Percentiles rank a stretch among this genome's conserved stretches.
phyloP scores from a whole-genome alignment of 129 eudicot species.

The Mikania micrantha region DNA sequence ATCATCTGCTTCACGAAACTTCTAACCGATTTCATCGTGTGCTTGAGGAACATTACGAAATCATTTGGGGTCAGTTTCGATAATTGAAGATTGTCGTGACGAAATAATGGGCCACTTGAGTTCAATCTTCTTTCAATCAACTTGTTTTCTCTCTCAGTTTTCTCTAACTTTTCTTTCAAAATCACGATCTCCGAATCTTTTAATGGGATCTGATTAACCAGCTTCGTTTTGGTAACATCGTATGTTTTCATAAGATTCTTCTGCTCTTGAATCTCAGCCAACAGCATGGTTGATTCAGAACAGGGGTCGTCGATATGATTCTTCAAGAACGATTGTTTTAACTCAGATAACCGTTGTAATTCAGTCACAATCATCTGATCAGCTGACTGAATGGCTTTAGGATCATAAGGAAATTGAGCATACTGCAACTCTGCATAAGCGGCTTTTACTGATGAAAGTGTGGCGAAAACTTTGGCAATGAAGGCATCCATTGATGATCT shows the following conservation, averaged over 20 bases:
- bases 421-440: constrained; percentile 70
- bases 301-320: constrained; percentile 48
- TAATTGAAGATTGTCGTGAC: constrained; percentile 37
- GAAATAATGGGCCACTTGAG: constrained; percentile 52
- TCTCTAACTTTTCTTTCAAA: constrained; percentile 57
- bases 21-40: constrained; percentile 50
- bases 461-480: constrained; percentile 63
- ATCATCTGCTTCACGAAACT: constrained; percentile 49
- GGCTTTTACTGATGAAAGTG: constrained; percentile 66
- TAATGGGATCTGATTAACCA: constrained; percentile 45
- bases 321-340: constrained; percentile 61
- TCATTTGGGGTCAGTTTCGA: constrained; percentile 53
- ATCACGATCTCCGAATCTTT: constrained; percentile 59
- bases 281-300: constrained; percentile 40
- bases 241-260: constrained; percentile 50
- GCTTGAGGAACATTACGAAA: constrained; percentile 43
- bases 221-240: constrained; percentile 45
- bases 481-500: constrained; percentile 49
- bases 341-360: constrained; percentile 53
- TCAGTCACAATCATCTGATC: constrained; percentile 64
- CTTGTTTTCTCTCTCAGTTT: constrained; percentile 48
- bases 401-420: constrained; percentile 70
- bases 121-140: constrained; percentile 60
- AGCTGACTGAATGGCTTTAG: constrained; percentile 72
- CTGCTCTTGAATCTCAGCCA: constrained; percentile 68